Percentiles rank a stretch among this genome's conserved stretches.
phyloP scores from a whole-genome alignment of 2,329 filamentous ascomycete genomes.

The Botrytis deweyae region DNA sequence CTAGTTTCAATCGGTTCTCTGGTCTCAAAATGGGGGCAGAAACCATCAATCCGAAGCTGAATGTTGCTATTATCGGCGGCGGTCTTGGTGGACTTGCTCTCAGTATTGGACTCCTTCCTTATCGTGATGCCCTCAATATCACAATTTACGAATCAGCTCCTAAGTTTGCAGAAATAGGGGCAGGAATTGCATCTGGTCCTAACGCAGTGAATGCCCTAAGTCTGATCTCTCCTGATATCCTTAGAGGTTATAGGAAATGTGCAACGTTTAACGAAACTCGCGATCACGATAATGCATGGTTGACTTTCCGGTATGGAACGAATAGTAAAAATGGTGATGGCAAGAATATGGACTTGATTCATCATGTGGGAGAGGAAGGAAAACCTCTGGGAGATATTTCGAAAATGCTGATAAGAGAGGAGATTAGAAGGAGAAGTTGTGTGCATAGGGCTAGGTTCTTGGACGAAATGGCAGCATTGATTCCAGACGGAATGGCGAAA shows the following conservation, averaged over 20 bases:
- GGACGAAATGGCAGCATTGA: constrained; percentile 9
- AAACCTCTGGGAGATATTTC: not conserved
- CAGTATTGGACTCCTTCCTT: constrained; percentile 25
- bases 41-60: not conserved
- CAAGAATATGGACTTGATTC: not conserved
- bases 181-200: constrained; percentile 29
- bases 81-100: constrained; percentile 31
- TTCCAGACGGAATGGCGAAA: constrained; percentile 9
- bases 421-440: constrained; percentile 10
- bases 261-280: constrained; percentile 28
- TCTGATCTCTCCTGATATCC: constrained; percentile 26
- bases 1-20: no score
- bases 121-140: constrained; percentile 13
- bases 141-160: constrained; percentile 31
- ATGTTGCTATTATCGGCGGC: constrained; percentile 31
- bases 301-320: constrained; percentile 15
- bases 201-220: constrained; percentile 26
- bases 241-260: constrained; percentile 24
- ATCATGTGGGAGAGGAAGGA: not conserved
- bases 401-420: not conserved
- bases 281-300: constrained; percentile 29
- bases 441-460: constrained; percentile 17
- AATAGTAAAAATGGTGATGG: not conserved
- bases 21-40: not conserved
- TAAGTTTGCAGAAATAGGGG: constrained; percentile 30